Evolutionary conservation across 2,329 filamentous ascomycete species (phyloP), one percentile per base, ranked within the genome.

Genomic region (Paraphoma chrysanthemicola): DNA sequence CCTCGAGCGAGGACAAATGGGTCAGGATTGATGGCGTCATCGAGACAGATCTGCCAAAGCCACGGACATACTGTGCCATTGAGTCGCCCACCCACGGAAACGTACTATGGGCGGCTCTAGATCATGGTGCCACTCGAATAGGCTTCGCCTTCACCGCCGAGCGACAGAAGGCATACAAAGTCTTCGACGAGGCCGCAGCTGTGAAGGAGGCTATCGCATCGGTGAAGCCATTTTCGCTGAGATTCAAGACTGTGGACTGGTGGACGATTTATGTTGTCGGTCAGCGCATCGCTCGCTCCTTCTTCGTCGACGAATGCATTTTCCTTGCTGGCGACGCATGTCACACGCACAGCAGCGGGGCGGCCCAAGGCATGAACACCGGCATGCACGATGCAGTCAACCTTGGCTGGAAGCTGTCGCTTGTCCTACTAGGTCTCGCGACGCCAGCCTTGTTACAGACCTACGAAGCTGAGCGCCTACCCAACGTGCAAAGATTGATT

Each of bases 291-390:
- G 75, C 66, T 11, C 68, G 69, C 14, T 61, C 59, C 2, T 74
- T 76, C 54, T 71, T 62, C 42, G 55, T 61, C 6, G 75, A 78
- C 18, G 79, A 81, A 2, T 78, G 83, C 3, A 75, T 84, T 3
- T 82, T 87, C 44, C 71, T 88, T 0, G 84, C 82, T 1, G 85
- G 85, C 12, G 85, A 88, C 53, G 83, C 85, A 6, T 83, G 82
- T 1, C 85, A 87, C 56, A 83, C 84, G 11, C 83, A 86, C 57
- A 83, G 78, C 38, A 83, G 83, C 0, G 80, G 81, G 0, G 85
- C 83, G 2, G 85, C 83, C 0, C 84, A 86, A 63, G 85, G 85
- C 1, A 83, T 87, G 81, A 86, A 87, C 63, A 82, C 82, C 0
- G 83, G 84, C 0, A 78, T 86, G 17, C 80, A 82, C 23, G 84